These are phyloP conservation scores for Oryza punctata DNA, from an alignment of 176 grass and related monocot genomes.

Conservation along the genomic window DNA sequence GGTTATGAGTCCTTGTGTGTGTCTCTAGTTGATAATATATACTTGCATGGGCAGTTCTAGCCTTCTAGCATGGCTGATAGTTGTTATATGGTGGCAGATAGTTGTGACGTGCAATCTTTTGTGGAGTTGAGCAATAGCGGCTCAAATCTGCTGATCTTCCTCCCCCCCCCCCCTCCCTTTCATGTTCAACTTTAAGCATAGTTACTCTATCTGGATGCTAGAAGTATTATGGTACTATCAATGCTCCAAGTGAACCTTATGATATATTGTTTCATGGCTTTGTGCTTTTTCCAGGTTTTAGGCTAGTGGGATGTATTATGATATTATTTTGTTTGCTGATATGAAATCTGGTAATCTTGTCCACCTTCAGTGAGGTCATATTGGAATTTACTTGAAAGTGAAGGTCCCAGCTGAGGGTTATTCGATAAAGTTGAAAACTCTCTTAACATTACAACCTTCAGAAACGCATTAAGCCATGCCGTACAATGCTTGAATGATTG, in stretches of 20 bases:
- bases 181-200: conserved; percentile 40
- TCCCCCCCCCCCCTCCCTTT: conserved; percentile 24
- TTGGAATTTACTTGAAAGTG: neutral
- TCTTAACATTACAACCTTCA: conserved; percentile 36
- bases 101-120: conserved; percentile 37
- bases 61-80: conserved; percentile 27
- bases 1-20: conserved; percentile 13
- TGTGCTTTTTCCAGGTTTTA: neutral
- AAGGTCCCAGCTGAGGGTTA: conserved; percentile 51
- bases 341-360: neutral
- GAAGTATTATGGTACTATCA: conserved; percentile 32
- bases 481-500: conserved; percentile 36
- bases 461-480: conserved; percentile 31
- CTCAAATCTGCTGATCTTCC: conserved; percentile 42
- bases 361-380: neutral
- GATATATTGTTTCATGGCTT: neutral
- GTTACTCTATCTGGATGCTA: conserved; percentile 35
- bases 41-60: conserved; percentile 32
- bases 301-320: neutral
- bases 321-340: neutral
- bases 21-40: conserved; percentile 40
- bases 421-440: conserved; percentile 27
- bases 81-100: conserved; percentile 21
- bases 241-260: conserved; percentile 25
- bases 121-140: conserved; percentile 22